These are phyloP conservation scores for Aspergillus ochraceus DNA, from an alignment of 2,329 filamentous ascomycete species.

Conservation along the genomic window DNA sequence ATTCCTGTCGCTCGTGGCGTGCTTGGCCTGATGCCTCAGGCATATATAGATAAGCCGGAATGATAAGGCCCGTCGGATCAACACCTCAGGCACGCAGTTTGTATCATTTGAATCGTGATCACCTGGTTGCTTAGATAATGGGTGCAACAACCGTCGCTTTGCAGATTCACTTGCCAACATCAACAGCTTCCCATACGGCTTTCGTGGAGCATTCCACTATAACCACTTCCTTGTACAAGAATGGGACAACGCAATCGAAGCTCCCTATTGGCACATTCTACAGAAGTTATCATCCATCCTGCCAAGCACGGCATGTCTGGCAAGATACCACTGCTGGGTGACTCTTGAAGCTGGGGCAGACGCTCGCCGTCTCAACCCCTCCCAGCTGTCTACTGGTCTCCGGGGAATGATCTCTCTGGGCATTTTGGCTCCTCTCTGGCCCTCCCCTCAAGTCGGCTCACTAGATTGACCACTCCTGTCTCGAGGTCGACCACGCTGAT, in stretches of 20 bases:
- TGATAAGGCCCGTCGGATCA: neutral
- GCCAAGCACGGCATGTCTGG: neutral
- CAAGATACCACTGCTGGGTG: slow-evolving; percentile 5
- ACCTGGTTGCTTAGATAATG: slow-evolving; percentile 20
- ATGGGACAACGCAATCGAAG: neutral
- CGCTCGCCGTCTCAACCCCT: neutral
- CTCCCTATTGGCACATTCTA: neutral
- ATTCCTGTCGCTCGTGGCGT: neutral
- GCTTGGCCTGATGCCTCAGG: slow-evolving; percentile 13
- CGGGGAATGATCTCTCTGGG: neutral
- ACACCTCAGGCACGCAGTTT: slow-evolving; percentile 14
- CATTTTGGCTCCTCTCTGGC: neutral
- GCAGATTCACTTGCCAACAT: slow-evolving; percentile 14
- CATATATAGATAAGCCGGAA: neutral
- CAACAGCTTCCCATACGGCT: slow-evolving; percentile 7
- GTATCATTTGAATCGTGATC: slow-evolving; percentile 6
- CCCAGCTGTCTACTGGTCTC: neutral
- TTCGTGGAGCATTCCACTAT: slow-evolving; percentile 12
- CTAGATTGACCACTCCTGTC: neutral
- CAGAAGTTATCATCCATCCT: neutral
- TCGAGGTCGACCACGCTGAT: neutral
- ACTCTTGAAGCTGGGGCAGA: slow-evolving; percentile 10
- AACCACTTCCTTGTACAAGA: neutral
- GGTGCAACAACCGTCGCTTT: slow-evolving; percentile 17
- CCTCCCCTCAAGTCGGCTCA: neutral